Base-by-base conservation (phyloP, 2,329 filamentous ascomycete species). In the Xylaria sp. region DNA sequence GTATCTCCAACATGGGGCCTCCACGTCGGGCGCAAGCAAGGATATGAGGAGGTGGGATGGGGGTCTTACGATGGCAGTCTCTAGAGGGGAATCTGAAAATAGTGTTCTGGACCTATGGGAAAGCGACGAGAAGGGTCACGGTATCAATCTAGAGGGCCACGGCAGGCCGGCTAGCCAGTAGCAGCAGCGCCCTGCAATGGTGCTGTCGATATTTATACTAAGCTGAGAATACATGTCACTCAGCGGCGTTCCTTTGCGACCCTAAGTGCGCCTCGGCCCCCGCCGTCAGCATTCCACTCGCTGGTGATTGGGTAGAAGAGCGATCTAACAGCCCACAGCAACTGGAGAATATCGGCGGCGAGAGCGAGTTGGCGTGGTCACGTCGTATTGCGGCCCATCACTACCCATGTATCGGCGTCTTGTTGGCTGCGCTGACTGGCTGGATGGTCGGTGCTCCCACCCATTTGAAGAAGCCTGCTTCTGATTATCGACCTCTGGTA, bases 31-130 rank as follows among this genome's bases (percentile, higher is more conserved):
- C 53, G 15, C 42, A 25, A 56, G 36, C 61, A 50, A 63, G 55
- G 56, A 20, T 53, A 15, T 33, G 38, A 38, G 61, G 53, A 33
- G 67, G 42, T 63, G 57, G 57, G 56, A 70, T 71, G 61, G 64
- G 62, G 63, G 47, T 70, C 63, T 72, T 58, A 70, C 67, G 67
- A 74, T 70, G 68, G 59, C 59, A 66, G 64, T 71, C 63, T 61
- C 58, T 42, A 63, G 62, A 63, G 47, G 38, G 62, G 44, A 57
- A 31, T 54, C 51, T 58, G 39, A 62, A 44, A 65, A 54, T 63
- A 25, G 59, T 39, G 50, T 56, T 45, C 44, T 60, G n/a, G 29
- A n/a, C 66, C 66, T 68, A 68, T 68, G 63, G 63, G 58, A 63
- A 63, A 60, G 63, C 49, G 36, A 63, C 38, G 39, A 54, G 42